phyloP scores from a whole-genome alignment of 768 basidiomycete genomes.

The Postia placenta region DNA sequence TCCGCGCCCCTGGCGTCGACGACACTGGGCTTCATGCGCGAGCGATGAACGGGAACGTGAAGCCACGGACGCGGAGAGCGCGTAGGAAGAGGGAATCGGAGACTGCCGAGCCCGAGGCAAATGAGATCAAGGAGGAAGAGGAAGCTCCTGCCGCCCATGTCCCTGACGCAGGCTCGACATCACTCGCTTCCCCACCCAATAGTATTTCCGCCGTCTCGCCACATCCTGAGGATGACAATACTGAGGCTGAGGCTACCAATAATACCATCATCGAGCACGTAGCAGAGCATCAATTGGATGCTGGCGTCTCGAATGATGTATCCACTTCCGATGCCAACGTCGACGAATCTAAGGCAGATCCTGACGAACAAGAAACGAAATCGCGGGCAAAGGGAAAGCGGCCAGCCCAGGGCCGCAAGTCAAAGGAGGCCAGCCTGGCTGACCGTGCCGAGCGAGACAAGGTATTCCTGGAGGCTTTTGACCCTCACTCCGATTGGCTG shows the following conservation, averaged over 20 bases:
- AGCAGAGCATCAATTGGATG: background rate
- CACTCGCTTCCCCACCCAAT: constrained; percentile 35
- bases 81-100: constrained; percentile 39
- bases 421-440: constrained; percentile 43
- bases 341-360: constrained; percentile 12
- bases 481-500: constrained; percentile 72
- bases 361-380: constrained; percentile 22
- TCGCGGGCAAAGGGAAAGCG: constrained; percentile 38
- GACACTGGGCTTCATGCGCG: constrained; percentile 55
- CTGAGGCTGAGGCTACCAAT: constrained; percentile 11
- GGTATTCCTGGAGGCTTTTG: constrained; percentile 64
- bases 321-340: background rate
- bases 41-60: constrained; percentile 29
- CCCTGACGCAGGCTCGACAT: constrained; percentile 12
- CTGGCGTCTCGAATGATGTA: background rate
- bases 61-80: constrained; percentile 33
- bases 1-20: constrained; percentile 64
- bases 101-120: constrained; percentile 32
- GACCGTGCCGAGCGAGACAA: constrained; percentile 37
- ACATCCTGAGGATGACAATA: constrained; percentile 5
- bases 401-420: constrained; percentile 32
- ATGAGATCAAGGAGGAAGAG: constrained; percentile 37
- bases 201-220: constrained; percentile 27
- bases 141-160: constrained; percentile 18
- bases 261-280: constrained; percentile 1